Percentiles rank a stretch among this genome's conserved stretches.
These are phyloP conservation scores for Tolypocladium nubicola DNA, from an alignment of 2,329 filamentous ascomycete genomes.

Conservation along the genomic window DNA sequence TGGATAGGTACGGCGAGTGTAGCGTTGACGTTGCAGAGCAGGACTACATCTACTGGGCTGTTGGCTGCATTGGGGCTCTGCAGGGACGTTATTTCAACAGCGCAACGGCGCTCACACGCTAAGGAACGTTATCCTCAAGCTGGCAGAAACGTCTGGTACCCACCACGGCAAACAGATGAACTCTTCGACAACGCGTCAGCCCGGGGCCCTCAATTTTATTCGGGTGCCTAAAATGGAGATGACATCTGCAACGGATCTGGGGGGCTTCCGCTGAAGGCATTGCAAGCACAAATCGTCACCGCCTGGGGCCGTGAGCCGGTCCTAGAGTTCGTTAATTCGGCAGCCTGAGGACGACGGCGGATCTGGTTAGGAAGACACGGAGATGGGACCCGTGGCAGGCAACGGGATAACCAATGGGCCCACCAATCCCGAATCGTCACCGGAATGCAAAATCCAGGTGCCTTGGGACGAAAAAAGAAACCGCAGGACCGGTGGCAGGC, in stretches of 20 bases:
- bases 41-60: too few relatives aligned
- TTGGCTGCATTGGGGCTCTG: background rate
- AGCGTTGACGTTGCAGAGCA: too few relatives aligned
- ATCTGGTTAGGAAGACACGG: background rate
- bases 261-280: background rate
- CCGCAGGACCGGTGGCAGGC: conserved; percentile 9
- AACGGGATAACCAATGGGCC: background rate
- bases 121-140: background rate
- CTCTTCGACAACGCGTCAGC: background rate
- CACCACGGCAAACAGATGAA: background rate
- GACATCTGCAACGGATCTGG: background rate
- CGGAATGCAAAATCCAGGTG: conserved; percentile 13
- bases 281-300: background rate
- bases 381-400: background rate
- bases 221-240: background rate
- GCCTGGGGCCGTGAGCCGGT: background rate
- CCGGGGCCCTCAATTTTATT: background rate
- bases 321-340: background rate
- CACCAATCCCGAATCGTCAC: background rate
- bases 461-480: conserved; percentile 11
- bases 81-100: background rate
- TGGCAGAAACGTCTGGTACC: background rate
- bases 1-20: too few relatives aligned
- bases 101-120: background rate
- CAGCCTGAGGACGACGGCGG: background rate